phyloP scores from a whole-genome alignment of 768 basidiomycete genomes.

The Leucocoprinus sp. region DNA sequence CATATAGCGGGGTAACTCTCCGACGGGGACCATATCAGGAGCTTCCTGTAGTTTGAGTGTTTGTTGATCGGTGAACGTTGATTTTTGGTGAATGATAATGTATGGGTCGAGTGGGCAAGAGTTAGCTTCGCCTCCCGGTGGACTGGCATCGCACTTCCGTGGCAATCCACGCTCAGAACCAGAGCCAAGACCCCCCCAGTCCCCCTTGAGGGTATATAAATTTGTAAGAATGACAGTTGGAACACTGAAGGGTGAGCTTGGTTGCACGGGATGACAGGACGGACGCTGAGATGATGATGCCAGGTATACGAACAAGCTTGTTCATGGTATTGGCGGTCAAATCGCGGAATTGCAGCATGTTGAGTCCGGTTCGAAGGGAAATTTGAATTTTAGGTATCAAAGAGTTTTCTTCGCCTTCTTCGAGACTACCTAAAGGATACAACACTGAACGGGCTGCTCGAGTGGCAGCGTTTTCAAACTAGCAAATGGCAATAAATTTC shows the following conservation, averaged over 20 bases:
- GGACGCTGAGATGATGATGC: conserved; percentile 96
- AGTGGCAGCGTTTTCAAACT: conserved; percentile 92
- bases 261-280: conserved; percentile 90
- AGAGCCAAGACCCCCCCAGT: conserved; percentile 80
- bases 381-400: conserved; percentile 70
- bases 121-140: conserved; percentile 77
- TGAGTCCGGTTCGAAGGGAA: conserved; percentile 82
- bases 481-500: not conserved
- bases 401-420: conserved; percentile 33
- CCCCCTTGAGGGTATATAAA: conserved; percentile 68
- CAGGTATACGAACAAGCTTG: conserved; percentile 92
- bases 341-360: conserved; percentile 89
- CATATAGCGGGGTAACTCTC: conserved; percentile 95
- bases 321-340: conserved; percentile 92
- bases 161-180: conserved; percentile 84
- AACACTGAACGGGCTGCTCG: conserved; percentile 78
- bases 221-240: conserved; percentile 77
- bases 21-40: conserved; percentile 98
- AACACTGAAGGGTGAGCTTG: conserved; percentile 87
- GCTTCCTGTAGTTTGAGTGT: conserved; percentile 96
- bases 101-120: conserved; percentile 96
- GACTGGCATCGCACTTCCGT: conserved; percentile 76
- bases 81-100: conserved; percentile 90
- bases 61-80: conserved; percentile 92
- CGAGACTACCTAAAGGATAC: conserved; percentile 61